Percentiles rank a stretch among this genome's conserved stretches.
Evolutionary conservation across 495 filamentous ascomycete genomes (phyloP).

Genomic region (Xylaria flabelliformis): DNA sequence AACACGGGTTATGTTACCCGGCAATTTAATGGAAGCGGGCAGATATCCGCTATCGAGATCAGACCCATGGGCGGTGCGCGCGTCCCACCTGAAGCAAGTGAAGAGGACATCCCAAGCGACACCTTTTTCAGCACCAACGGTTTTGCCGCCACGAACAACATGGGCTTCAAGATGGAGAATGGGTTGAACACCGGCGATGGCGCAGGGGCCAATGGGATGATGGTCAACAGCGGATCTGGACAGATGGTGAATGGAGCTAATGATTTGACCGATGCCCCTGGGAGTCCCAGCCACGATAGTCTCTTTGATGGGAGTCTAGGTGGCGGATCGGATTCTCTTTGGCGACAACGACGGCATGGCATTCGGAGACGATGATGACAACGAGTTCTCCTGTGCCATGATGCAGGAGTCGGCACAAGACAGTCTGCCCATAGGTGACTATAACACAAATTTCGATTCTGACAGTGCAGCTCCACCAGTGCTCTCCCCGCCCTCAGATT

Average conservation of each 20-base stretch:
- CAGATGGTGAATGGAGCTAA: too few relatives aligned
- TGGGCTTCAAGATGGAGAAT: slow-evolving; percentile 30
- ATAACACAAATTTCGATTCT: slow-evolving; percentile 36
- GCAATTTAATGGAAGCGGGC: slow-evolving; percentile 76
- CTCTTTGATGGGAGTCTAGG: slow-evolving; percentile 60
- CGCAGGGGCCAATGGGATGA: slow-evolving; percentile 33
- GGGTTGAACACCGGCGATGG: slow-evolving; percentile 27
- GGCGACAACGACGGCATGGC: slow-evolving; percentile 65
- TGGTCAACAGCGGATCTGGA: too few relatives aligned
- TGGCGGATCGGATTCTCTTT: slow-evolving; percentile 67
- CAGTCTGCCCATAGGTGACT: slow-evolving; percentile 48
- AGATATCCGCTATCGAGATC: slow-evolving; percentile 87
- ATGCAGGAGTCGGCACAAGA: slow-evolving; percentile 57
- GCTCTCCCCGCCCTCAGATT: slow-evolving; percentile 28
- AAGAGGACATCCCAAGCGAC: slow-evolving; percentile 62
- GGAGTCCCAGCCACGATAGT: slow-evolving; percentile 82
- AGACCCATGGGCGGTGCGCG: slow-evolving; percentile 77
- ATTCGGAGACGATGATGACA: slow-evolving; percentile 80
- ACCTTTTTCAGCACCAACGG: slow-evolving; percentile 65
- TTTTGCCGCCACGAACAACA: slow-evolving; percentile 26
- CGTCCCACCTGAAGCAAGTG: slow-evolving; percentile 73
- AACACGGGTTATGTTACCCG: slow-evolving; percentile 82
- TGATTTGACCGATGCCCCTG: too few relatives aligned
- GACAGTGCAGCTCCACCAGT: slow-evolving; percentile 29
- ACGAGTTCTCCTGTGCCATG: slow-evolving; percentile 83